Evolutionary conservation across 129 eudicot genomes (phyloP).

Genomic region (Flaveria bidentis): DNA sequence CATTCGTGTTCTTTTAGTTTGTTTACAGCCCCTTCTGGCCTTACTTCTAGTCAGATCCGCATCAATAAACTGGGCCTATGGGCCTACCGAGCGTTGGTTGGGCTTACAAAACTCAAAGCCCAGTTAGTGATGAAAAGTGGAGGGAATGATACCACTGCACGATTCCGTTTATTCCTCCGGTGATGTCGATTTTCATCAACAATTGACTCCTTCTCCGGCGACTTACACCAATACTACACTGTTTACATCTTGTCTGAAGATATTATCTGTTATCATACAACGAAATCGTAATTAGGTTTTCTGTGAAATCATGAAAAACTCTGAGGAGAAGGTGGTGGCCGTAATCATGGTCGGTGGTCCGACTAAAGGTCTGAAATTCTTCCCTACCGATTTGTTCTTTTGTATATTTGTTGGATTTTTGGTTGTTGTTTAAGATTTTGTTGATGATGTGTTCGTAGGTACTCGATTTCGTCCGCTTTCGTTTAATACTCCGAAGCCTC

Average conservation of each 20-base stretch:
- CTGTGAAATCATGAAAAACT: slow-evolving; percentile 41
- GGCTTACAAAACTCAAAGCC: slow-evolving; percentile 8
- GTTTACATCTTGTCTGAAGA: background rate
- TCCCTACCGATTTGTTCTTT: background rate
- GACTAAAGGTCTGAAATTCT: slow-evolving; percentile 56
- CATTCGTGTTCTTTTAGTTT: too few species aligned
- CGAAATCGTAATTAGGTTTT: slow-evolving; percentile 24
- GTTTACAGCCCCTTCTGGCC: too few species aligned
- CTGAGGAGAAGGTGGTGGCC: slow-evolving; percentile 81
- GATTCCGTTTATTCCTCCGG: slow-evolving; percentile 29
- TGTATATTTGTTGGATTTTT: background rate
- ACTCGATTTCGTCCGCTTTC: slow-evolving; percentile 94
- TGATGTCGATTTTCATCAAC: slow-evolving; percentile 9
- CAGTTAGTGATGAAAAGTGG: background rate
- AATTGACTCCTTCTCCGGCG: slow-evolving; percentile 14
- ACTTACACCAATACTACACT: slow-evolving; percentile 6
- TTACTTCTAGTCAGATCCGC: background rate
- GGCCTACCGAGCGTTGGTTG: background rate
- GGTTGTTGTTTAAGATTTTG: background rate
- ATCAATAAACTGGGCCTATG: background rate
- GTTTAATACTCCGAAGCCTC: slow-evolving; percentile 79
- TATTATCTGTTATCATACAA: background rate
- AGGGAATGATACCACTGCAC: slow-evolving; percentile 20
- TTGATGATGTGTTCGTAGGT: slow-evolving; percentile 39
- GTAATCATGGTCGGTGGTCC: slow-evolving; percentile 96